Conservation (phyloP, 768 basidiomycete genomes). For the Mycena venus region DNA sequence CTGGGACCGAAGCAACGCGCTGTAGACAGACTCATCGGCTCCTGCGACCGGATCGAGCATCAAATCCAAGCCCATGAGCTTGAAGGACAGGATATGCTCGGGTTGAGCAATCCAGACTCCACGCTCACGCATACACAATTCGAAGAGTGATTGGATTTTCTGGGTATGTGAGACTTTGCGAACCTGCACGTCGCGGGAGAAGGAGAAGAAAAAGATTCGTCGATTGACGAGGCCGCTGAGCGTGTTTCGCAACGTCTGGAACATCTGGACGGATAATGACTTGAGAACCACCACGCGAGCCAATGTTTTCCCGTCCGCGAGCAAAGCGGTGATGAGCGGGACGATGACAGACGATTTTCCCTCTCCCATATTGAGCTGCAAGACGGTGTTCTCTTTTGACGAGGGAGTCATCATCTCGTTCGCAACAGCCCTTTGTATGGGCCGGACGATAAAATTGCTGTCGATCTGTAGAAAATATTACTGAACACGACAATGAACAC, state of each 20-base stretch:
- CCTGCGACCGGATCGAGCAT: constrained; percentile 1
- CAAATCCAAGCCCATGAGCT: constrained; percentile 49
- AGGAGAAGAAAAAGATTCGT: constrained; percentile 63
- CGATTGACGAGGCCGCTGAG: constrained; percentile 61
- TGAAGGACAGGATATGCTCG: constrained; percentile 66
- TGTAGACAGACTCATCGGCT: neutral
- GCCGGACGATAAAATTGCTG: constrained; percentile 56
- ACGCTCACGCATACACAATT: constrained; percentile 51
- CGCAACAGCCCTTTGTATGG: constrained; percentile 48
- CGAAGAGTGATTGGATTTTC: constrained; percentile 47
- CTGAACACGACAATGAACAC: neutral
- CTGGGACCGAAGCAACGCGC: constrained; percentile 25
- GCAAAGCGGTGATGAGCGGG: constrained; percentile 53
- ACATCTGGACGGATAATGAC: constrained; percentile 61
- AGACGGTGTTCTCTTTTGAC: constrained; percentile 49
- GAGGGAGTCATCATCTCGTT: constrained; percentile 48
- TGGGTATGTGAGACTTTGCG: constrained; percentile 25
- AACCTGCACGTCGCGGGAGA: constrained; percentile 54
- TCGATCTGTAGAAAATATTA: constrained; percentile 55
- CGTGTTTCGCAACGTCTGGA: constrained; percentile 58
- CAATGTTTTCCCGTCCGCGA: constrained; percentile 59
- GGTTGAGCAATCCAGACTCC: constrained; percentile 67
- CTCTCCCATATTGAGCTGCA: constrained; percentile 74
- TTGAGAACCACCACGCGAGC: constrained; percentile 66
- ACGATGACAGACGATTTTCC: constrained; percentile 67